These are phyloP conservation scores for Pachysandra terminalis DNA, from an alignment of 164 flowering plant genomes.

Conservation along the genomic window DNA sequence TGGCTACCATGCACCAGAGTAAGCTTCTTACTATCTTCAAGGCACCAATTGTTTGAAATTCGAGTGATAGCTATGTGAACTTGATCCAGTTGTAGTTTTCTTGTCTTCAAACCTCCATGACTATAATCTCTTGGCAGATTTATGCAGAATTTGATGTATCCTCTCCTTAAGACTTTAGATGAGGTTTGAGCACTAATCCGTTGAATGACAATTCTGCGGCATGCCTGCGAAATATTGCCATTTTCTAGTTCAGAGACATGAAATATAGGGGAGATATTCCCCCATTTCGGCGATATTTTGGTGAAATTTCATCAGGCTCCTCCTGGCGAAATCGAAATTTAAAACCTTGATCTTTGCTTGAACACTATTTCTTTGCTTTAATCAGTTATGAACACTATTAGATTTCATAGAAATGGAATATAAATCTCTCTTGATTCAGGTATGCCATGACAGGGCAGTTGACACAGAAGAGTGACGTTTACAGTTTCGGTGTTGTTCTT, in stretches of 20 bases:
- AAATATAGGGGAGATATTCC: too few relatives aligned
- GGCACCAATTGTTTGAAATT: not conserved
- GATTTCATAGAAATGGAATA: not conserved
- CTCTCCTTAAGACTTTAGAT: too few relatives aligned
- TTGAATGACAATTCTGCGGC: not conserved
- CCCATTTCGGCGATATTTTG: not conserved
- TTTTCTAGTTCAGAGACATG: too few relatives aligned
- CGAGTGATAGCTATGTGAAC: too few relatives aligned
- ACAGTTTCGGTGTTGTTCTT: constrained; percentile 75
- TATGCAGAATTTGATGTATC: too few relatives aligned
- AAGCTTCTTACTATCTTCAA: not conserved
- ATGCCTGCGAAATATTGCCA: too few relatives aligned
- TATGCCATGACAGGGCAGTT: constrained; percentile 80
- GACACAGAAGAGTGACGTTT: constrained; percentile 69
- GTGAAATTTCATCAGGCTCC: not conserved
- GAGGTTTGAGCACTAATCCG: too few relatives aligned
- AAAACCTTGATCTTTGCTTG: not conserved
- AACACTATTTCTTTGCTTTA: too few relatives aligned
- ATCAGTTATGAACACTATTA: not conserved
- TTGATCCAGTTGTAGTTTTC: too few relatives aligned
- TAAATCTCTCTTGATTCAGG: constrained; percentile 23
- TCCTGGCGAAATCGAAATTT: too few relatives aligned
- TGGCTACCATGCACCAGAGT: constrained; percentile 86
- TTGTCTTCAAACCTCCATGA: too few relatives aligned
- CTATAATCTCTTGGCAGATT: too few relatives aligned